Evolutionary conservation across 805 yeast species (phyloP).

Genomic region (Kluyveromyces wickerhamii): DNA sequence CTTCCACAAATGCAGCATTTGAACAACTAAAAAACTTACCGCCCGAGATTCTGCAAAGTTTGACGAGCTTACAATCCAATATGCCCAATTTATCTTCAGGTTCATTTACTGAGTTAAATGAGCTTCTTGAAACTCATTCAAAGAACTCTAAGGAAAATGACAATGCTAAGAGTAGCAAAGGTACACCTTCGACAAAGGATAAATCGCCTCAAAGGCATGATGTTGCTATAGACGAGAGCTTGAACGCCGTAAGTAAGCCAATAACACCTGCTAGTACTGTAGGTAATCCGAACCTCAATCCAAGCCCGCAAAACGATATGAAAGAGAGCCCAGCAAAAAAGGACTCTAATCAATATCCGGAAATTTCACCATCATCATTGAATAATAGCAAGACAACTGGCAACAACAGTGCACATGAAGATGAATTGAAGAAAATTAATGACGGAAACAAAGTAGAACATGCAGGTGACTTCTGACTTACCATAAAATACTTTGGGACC

Average conservation of each 20-base stretch:
- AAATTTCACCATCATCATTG: constrained; percentile 1
- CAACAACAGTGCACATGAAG: not conserved
- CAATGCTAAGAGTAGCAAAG: too few species aligned
- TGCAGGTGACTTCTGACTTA: not conserved
- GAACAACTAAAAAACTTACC: constrained; percentile 17
- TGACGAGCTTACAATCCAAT: constrained; percentile 13
- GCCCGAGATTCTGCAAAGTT: constrained; percentile 14
- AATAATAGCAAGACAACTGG: not conserved
- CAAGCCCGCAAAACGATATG: constrained; percentile 1
- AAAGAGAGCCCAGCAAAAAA: not conserved
- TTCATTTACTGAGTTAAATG: constrained; percentile 4
- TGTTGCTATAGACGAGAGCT: constrained; percentile 2
- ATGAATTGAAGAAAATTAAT: not conserved
- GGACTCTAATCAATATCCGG: not conserved
- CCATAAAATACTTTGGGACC: too few species aligned
- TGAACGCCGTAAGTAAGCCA: constrained; percentile 2
- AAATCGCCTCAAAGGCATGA: constrained; percentile 8
- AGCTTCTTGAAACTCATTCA: constrained; percentile 1
- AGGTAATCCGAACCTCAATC: not conserved
- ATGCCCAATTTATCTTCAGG: constrained; percentile 12
- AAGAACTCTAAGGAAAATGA: constrained; percentile 1
- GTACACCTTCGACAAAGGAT: not conserved
- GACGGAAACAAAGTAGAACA: too few species aligned
- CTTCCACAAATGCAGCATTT: constrained; percentile 3
- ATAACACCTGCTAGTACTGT: constrained; percentile 4